Evolutionary conservation across 495 filamentous ascomycete species (phyloP).

Genomic region (Apodospora peruviana): DNA sequence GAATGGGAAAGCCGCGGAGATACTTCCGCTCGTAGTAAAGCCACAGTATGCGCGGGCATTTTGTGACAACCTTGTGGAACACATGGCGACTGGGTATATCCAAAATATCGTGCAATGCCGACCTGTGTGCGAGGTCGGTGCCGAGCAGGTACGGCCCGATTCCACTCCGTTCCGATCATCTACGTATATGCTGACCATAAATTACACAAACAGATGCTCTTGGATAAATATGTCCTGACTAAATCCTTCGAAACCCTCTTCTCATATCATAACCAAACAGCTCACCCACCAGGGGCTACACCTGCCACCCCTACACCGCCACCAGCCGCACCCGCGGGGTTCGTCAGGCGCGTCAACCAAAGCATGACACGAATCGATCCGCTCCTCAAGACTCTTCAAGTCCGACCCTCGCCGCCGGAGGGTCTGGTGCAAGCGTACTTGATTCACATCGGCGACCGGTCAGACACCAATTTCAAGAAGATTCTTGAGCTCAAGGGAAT

Average conservation of each 20-base stretch:
- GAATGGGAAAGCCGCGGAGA: conserved; percentile 63
- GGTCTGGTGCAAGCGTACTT: conserved; percentile 95
- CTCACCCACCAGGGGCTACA: conserved; percentile 20
- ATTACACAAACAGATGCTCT: conserved; percentile 58
- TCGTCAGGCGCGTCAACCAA: conserved; percentile 81
- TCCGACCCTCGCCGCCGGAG: conserved; percentile 83
- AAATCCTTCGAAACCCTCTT: conserved; percentile 69
- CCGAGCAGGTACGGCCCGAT: conserved; percentile 66
- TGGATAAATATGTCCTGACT: conserved; percentile 89
- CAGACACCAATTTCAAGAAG: conserved; percentile 92
- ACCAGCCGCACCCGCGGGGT: conserved; percentile 51
- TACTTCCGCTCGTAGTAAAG: conserved; percentile 76
- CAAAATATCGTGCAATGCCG: conserved; percentile 79
- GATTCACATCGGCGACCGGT: conserved; percentile 84
- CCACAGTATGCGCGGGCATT: conserved; percentile 92
- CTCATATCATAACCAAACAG: conserved; percentile 42
- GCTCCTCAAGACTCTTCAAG: conserved; percentile 93
- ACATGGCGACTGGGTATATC: conserved; percentile 73
- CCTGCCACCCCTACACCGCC: conserved; percentile 31
- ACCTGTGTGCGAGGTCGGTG: conserved; percentile 86
- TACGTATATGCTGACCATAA: neutral
- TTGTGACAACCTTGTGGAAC: conserved; percentile 88
- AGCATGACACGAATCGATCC: conserved; percentile 84
- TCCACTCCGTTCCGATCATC: neutral
- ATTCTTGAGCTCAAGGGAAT: conserved; percentile 92